A percentile compares a stretch with the other conserved stretches of the same genome.
phyloP scores from a whole-genome alignment of 106 monocot genomes.

The Agapanthus africanus region DNA sequence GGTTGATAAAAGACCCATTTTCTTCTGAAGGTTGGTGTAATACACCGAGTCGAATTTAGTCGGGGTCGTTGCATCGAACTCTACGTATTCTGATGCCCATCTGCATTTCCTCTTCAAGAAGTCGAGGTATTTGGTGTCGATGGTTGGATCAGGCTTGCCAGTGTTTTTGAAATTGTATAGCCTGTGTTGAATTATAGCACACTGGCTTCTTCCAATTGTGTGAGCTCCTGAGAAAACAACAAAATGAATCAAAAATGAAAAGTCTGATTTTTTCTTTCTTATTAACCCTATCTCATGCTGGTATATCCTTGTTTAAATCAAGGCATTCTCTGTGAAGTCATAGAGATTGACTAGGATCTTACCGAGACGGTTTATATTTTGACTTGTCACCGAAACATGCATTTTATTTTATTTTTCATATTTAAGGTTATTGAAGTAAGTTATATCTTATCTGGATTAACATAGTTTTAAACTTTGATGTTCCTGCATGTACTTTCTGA shows the following conservation, averaged over 20 bases:
- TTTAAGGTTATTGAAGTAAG: not conserved
- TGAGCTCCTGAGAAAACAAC: constrained; percentile 49
- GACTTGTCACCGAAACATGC: too few relatives aligned
- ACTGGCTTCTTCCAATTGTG: constrained; percentile 60
- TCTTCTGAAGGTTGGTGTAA: constrained; percentile 54
- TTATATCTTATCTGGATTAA: not conserved
- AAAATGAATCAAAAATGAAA: not conserved
- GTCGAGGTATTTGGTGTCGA: constrained; percentile 41
- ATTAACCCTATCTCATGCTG: too few relatives aligned
- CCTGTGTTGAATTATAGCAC: constrained; percentile 39
- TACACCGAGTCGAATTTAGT: constrained; percentile 49
- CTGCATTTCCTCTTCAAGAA: constrained; percentile 62
- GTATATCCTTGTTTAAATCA: too few relatives aligned
- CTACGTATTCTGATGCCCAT: constrained; percentile 37
- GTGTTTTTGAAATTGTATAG: constrained; percentile 63
- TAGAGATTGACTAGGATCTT: too few relatives aligned
- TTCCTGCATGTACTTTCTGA: too few relatives aligned
- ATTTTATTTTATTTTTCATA: not conserved
- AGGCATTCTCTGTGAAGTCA: too few relatives aligned
- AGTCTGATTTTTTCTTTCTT: not conserved
- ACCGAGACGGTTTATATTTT: too few relatives aligned
- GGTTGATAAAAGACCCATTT: constrained; percentile 65
- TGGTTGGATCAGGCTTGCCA: constrained; percentile 44
- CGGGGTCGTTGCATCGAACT: constrained; percentile 66
- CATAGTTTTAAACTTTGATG: too few relatives aligned